Base-by-base conservation (phyloP, 345 rosid genomes). In the Populus deltoides region DNA sequence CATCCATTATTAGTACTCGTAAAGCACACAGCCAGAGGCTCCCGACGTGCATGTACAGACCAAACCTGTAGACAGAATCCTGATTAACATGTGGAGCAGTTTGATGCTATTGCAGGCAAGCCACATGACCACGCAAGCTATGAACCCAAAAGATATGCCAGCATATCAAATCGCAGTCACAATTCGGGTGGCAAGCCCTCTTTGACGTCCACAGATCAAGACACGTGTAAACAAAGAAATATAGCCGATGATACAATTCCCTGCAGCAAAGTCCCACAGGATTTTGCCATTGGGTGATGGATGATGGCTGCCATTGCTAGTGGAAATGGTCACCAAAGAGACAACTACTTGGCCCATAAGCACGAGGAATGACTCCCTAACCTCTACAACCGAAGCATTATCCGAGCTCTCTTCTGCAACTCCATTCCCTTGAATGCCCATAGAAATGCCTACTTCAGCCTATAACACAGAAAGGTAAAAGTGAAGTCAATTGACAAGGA, bases 311-410 rank as follows among this genome's bases (percentile, higher is more conserved):
- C 17, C 17, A 6, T 70, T 43, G 8, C 36, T 22, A n/a, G 24
- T 31, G 31, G 16, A 70, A 70, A 31, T 53, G 1, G 55, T 8
- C 12, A 70, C 45, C 57, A 43, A 24, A 70, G 55, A 41, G 5
- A n/a, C 73, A 70, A 7, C 15, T n/a, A 4, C 20, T 41, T 41
- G 31, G 33, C 18, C 29, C 9, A 18, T 31, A 3, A 24, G n/a
- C 15, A 20, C 24, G 22, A 33, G 41, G 38, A 38, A 31, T 66
- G 70, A 66, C 9, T 31, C 35, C 84, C 93, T 73, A 66, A 93
- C 98, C 98, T 93, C 92, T 33, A 95, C 99, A 79, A 91, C 99
- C 39, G 99, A 93, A 86, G 98, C 90, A 81, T 92, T 93, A 79
- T 93, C 98, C 0, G 98, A 95, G 83, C 95, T 95, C 82, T 95